These are phyloP conservation scores for Trichoderma parareesei DNA, from an alignment of 495 filamentous ascomycete genomes.

Conservation along the genomic window DNA sequence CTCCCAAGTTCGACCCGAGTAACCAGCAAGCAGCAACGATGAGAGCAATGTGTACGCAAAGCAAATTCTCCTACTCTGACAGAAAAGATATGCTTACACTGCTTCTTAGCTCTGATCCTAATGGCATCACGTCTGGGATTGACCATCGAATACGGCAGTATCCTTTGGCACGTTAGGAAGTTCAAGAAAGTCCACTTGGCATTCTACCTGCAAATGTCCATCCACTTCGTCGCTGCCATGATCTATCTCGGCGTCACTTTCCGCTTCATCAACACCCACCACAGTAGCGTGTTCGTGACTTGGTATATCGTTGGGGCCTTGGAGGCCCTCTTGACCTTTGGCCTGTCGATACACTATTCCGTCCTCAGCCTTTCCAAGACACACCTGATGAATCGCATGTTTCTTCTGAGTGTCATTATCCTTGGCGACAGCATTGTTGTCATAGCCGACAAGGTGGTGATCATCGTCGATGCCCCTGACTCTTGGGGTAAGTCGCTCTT, in stretches of 20 bases:
- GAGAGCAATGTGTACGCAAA: conserved; percentile 36
- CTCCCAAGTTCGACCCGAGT: conserved; percentile 28
- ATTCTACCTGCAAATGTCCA: conserved; percentile 31
- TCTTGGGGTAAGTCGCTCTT: conserved; percentile 18
- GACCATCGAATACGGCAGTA: conserved; percentile 46
- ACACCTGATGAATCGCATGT: conserved; percentile 56
- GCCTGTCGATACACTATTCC: conserved; percentile 42
- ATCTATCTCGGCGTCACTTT: conserved; percentile 44
- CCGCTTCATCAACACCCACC: conserved; percentile 23
- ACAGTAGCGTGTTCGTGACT: conserved; percentile 14
- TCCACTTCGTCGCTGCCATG: conserved; percentile 35
- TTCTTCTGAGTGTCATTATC: conserved; percentile 58
- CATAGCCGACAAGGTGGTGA: conserved; percentile 21
- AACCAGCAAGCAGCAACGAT: conserved; percentile 40
- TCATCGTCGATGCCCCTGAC: conserved; percentile 21
- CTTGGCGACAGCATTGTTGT: conserved; percentile 54
- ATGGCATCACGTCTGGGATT: conserved; percentile 49
- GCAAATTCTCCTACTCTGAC: neutral
- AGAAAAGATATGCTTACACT: conserved; percentile 20
- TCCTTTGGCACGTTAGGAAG: conserved; percentile 35
- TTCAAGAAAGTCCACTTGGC: conserved; percentile 27
- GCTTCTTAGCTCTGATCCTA: conserved; percentile 44
- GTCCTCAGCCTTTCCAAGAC: conserved; percentile 55
- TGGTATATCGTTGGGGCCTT: conserved; percentile 51
- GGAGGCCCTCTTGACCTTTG: conserved; percentile 45